Evolutionary conservation across 257 asterid species (phyloP), one percentile per base, ranked within the genome.

Genomic region (Fraxinus americana): DNA sequence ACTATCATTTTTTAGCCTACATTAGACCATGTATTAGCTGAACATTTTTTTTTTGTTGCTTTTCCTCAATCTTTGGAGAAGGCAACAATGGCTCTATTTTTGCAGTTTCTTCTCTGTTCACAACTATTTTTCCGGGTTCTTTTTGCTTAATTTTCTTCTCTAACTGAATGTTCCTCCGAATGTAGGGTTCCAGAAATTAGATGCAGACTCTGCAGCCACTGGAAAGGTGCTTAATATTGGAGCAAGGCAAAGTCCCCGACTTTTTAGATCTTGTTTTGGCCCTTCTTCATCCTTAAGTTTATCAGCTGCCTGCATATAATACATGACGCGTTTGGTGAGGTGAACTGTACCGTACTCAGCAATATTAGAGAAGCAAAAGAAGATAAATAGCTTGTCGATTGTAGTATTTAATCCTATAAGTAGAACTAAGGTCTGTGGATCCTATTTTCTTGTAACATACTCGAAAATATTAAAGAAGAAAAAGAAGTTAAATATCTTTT

Each of bases 171-270:
- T 81, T 77, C 88, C 97, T 19, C 92, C 93, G 8, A 91, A 88
- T 69, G 89, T 84, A 65, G 97, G 99, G 45, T 91, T 88, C 98
- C 98, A 92, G 76, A 91, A 95, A 88, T 95, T 97, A 7, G 96
- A 45, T 2, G 89, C 78, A 25, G 84, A 85, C 86, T 91, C 97
- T 3, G 95, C 63, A 1, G 94, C 90, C 39, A 91, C 92, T 0
- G 96, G 95, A 80, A 89, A 91, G n/a, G 96, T 92, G 87, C 96
- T 91, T 3, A 97, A 85, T 67, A 91, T 84, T 13, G 98, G 99
- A 67, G 93, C 97, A 6, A 95, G 90, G 83, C 98, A 92, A 39
- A 95, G 90, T 5, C 99, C 99, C 29, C 90, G 90, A 80, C 91
- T 88, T 81, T 77, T 88, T 74, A 92, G 79, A 83, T 89, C 97